phyloP scores from a whole-genome alignment of 176 grass and related monocot genomes.

The Carex parvula region DNA sequence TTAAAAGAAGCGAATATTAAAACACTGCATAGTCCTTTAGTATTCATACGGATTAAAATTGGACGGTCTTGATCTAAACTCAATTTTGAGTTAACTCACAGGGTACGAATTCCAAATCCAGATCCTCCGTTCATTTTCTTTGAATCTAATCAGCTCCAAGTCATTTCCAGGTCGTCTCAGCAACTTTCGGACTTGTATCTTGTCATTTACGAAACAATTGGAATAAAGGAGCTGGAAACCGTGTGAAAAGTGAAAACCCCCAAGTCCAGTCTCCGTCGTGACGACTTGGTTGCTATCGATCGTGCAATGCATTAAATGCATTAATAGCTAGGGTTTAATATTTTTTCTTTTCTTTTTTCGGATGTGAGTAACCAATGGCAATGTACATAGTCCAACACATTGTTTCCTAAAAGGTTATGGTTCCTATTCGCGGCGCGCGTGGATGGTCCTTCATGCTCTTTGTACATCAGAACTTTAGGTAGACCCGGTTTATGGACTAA shows the following conservation, averaged over 20 bases:
- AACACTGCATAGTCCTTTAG: too few relatives aligned
- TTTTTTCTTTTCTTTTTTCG: not conserved
- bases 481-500: not conserved
- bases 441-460: not conserved
- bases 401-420: not conserved
- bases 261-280: not conserved
- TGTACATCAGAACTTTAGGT: not conserved
- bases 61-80: too few relatives aligned
- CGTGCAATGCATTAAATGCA: not conserved
- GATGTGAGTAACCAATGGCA: not conserved
- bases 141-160: not conserved
- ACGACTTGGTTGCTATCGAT: not conserved
- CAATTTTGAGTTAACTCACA: too few relatives aligned
- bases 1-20: too few relatives aligned
- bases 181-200: not conserved
- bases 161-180: not conserved
- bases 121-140: not conserved
- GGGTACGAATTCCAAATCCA: not conserved
- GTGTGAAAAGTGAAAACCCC: not conserved
- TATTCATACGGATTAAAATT: too few relatives aligned
- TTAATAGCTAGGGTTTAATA: not conserved
- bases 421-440: not conserved
- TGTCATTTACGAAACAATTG: not conserved
- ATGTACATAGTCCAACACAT: not conserved
- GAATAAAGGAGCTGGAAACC: not conserved